Base-by-base conservation (phyloP, 352 stramenopile species). In the Globisporangium cystogenes region DNA sequence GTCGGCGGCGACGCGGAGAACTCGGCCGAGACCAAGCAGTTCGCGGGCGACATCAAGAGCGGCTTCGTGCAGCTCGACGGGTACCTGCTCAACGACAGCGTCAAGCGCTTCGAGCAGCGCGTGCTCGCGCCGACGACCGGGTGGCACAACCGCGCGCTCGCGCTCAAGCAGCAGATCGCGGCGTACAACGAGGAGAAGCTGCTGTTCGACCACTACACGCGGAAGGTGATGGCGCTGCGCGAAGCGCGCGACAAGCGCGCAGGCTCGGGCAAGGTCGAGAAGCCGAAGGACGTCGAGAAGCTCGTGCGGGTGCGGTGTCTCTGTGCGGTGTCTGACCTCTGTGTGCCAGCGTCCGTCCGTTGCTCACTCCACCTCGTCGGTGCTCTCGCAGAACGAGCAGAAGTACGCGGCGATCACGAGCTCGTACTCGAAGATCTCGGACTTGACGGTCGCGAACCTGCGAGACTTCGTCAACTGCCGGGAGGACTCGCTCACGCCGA, bases 161-260 rank as follows among this genome's bases (percentile, higher is more conserved):
- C 46, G 1, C 55, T 93, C 4, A 70, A 82, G 48, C 62, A 76
- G 27, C 67, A 87, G 57, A 63, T 74, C 7, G 53, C 47, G 12
- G 59, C 69, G 8, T 91, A 82, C 44, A 65, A 82, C 20, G 72
- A 86, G 21, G 70, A 87, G 40, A 90, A 93, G 53, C 53, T 76
- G 5, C 48, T 82, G 8, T 93, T 76, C 26, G 82, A 93, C 54
- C 82, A 93, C 66, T 91, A 93, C 56, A 84, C 76, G 15, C 72
- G 82, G 24, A 91, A 93, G 46, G 76, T 91, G 23, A 65, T 74
- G 48, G 54, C 62, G 12, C 56, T 93, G 10, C 76, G 82, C 6
- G 82, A 90, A 50, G 40, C 72, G 0, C 70, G 80, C 16, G 80
- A 91, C 43, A 91, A 89, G 55, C 76, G 77, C 21, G 55, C 68